Evolutionary conservation across 305 asterid species (phyloP), one percentile per base, ranked within the genome.

Genomic region (Plantago lanceolata): DNA sequence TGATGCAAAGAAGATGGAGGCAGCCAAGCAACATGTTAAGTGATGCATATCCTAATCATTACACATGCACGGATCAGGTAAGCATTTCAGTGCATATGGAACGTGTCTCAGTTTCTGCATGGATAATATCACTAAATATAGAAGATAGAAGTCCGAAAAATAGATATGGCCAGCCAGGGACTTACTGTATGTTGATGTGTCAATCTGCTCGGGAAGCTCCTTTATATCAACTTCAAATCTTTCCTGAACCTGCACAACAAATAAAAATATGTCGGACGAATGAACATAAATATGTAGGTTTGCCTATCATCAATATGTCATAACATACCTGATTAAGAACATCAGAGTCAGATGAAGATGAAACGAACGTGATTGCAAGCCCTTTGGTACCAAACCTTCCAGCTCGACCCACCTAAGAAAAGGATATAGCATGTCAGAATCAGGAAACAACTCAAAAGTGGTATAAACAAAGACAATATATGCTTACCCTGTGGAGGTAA

Each of bases 321-420:
- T n/a, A n/a, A n/a, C n/a, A n/a, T 21, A 83, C 96, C 89, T 86
- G 96, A 73, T 89, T 89, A 48, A 89, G 94, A 57, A 89, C 91
- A 68, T 89, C 95, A n/a, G 96, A 89, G 75, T 89, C 96, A 9
- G 95, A 79, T 37, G 95, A 86, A 61, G 95, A 86, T 1, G 94
- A 75, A 60, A 87, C 95, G 74, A 89, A 87, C 7, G 95, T 87
- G 66, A 89, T 89, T 61, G 95, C 94, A 68, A 87, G 95, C 19
- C 97, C 94, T 75, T 89, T 87, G 49, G 97, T 87, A 20, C 97
- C 97, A 61, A 89, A 89, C 55, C 97, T 77, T 58, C 97, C 97
- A 63, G 97, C 97, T 78, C 94, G 79, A 40, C 97, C 96, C 15
- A 90, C 97, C 97, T 89, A 60, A n/a, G n/a, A n/a, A n/a, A n/a